Percentiles rank a stretch among this genome's conserved stretches.
Evolutionary conservation across 768 basidiomycete species (phyloP).

Genomic region (Rhizopogon roseolus): DNA sequence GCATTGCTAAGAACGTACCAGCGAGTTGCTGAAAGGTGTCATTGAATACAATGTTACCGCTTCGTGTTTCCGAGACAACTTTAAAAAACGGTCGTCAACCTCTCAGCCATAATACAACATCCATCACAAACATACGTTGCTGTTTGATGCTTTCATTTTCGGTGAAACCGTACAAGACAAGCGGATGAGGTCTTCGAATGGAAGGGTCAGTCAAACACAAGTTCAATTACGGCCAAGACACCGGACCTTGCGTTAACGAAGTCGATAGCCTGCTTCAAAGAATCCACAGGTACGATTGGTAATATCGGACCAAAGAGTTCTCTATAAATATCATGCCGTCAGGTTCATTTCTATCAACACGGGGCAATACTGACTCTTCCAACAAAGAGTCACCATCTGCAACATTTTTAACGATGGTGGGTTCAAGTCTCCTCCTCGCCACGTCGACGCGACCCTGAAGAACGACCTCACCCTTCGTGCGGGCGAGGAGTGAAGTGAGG

Average conservation of each 20-base stretch:
- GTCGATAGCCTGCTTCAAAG: slow-evolving; percentile 48
- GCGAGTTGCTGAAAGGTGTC: slow-evolving; percentile 54
- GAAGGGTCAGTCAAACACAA: background rate
- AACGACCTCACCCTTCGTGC: slow-evolving; percentile 54
- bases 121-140: slow-evolving; percentile 25
- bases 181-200: slow-evolving; percentile 44
- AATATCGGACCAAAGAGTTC: slow-evolving; percentile 74
- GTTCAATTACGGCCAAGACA: background rate
- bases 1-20: slow-evolving; percentile 26
- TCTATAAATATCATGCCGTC: slow-evolving; percentile 25
- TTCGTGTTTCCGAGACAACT: slow-evolving; percentile 55
- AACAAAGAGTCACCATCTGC: slow-evolving; percentile 51
- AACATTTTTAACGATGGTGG: slow-evolving; percentile 57
- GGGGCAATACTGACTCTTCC: slow-evolving; percentile 40
- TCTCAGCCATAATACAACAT: background rate
- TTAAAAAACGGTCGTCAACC: background rate
- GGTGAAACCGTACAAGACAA: slow-evolving; percentile 64
- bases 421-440: slow-evolving; percentile 43
- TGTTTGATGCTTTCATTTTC: slow-evolving; percentile 37
- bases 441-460: slow-evolving; percentile 31
- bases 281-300: slow-evolving; percentile 55
- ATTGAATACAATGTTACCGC: slow-evolving; percentile 54
- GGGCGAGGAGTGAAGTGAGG: slow-evolving; percentile 43
- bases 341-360: background rate
- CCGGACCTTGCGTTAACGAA: slow-evolving; percentile 50